Conservation (phyloP, 2,329 filamentous ascomycete species). For the Coleophoma eucalyptorum region DNA sequence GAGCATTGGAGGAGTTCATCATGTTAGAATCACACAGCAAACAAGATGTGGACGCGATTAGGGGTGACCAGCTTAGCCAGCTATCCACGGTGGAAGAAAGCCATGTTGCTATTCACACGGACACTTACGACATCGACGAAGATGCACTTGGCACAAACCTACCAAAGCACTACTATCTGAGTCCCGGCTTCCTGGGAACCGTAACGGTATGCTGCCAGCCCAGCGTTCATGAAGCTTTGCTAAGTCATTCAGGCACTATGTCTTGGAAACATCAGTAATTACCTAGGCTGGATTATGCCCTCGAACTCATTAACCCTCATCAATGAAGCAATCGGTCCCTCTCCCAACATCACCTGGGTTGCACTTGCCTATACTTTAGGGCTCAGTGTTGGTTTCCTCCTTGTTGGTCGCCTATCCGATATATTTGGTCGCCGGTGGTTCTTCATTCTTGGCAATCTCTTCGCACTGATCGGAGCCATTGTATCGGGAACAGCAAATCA, state of each 20-base stretch:
- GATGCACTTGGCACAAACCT: constrained; percentile 2
- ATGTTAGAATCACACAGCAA: too few species aligned
- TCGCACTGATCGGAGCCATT: constrained; percentile 33
- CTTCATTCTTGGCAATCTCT: constrained; percentile 25
- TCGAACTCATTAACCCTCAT: constrained; percentile 18
- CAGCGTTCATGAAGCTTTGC: background rate
- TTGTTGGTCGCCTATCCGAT: constrained; percentile 38
- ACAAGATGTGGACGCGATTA: background rate
- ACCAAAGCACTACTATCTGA: constrained; percentile 11
- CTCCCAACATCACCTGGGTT: constrained; percentile 17
- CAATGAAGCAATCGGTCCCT: constrained; percentile 13
- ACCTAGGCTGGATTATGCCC: constrained; percentile 19
- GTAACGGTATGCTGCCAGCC: constrained; percentile 7
- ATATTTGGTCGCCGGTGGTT: constrained; percentile 39
- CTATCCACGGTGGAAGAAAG: too few species aligned
- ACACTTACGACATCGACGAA: constrained; percentile 2
- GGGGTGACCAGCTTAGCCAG: background rate
- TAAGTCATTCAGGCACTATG: constrained; percentile 17
- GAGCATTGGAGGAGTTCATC: too few species aligned
- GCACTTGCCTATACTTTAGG: constrained; percentile 31
- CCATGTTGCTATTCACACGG: background rate
- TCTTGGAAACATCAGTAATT: constrained; percentile 16
- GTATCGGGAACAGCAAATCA: constrained; percentile 31
- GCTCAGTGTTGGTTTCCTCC: constrained; percentile 33
- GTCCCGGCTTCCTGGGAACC: constrained; percentile 13